Conservation (phyloP, 2,329 filamentous ascomycete genomes). For the Fusarium sp. region DNA sequence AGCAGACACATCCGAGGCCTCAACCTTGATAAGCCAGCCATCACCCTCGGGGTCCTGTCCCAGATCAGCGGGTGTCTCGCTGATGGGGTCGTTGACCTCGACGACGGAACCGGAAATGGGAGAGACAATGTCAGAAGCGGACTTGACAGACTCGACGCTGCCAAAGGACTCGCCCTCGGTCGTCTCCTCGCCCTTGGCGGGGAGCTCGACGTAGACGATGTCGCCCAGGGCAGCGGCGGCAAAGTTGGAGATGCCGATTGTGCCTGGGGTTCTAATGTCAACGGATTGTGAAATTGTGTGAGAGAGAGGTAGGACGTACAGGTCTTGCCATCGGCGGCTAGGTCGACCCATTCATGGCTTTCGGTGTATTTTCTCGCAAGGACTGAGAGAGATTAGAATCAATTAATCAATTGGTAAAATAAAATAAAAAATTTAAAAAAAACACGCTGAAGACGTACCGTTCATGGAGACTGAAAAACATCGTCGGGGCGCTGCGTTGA, state of each 20-base stretch:
- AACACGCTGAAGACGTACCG: constrained; percentile 15
- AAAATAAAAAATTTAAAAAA: too few relatives aligned
- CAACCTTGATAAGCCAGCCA: constrained; percentile 85
- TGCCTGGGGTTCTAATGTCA: constrained; percentile 55
- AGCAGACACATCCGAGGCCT: constrained; percentile 65
- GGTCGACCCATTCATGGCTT: constrained; percentile 93
- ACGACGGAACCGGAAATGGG: constrained; percentile 78
- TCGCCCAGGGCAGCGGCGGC: constrained; percentile 86
- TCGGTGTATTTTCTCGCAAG: constrained; percentile 70
- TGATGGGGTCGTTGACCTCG: constrained; percentile 66
- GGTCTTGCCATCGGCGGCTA: constrained; percentile 70
- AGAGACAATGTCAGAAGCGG: constrained; percentile 86
- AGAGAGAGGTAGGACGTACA: constrained; percentile 25
- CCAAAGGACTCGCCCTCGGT: constrained; percentile 79
- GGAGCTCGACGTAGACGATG: constrained; percentile 90
- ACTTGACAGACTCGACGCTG: constrained; percentile 92
- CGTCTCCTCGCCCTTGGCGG: constrained; percentile 70
- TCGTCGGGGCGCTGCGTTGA: constrained; percentile 33
- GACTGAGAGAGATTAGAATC: constrained; percentile 13
- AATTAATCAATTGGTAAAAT: neutral
- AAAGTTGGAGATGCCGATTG: constrained; percentile 81
- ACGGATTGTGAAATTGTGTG: neutral
- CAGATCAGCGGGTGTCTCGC: constrained; percentile 54
- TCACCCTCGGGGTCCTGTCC: constrained; percentile 78
- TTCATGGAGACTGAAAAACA: constrained; percentile 41